Evolutionary conservation across 768 basidiomycete species (phyloP).

Genomic region (Paxillus rubicundulus): DNA sequence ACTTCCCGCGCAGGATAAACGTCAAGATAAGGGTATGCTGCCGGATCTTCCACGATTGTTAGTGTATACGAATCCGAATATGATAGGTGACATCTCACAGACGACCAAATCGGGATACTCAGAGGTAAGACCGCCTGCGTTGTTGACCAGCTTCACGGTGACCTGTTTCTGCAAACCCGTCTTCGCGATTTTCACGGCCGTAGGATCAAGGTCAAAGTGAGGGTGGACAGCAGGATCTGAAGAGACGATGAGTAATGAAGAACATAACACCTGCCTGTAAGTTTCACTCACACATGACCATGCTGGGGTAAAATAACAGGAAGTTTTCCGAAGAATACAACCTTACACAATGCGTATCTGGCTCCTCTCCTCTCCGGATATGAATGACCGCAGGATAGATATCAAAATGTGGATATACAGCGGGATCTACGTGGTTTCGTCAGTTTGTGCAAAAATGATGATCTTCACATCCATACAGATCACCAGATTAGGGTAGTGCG

Average conservation of each 20-base stretch:
- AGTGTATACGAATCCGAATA: neutral
- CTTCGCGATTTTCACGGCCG: conserved; percentile 32
- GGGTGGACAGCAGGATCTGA: conserved; percentile 44
- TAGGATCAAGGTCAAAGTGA: conserved; percentile 40
- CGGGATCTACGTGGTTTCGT: conserved; percentile 30
- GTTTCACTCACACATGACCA: conserved; percentile 17
- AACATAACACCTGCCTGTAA: neutral
- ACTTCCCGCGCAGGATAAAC: conserved; percentile 34
- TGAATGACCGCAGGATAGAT: conserved; percentile 33
- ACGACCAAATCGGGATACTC: conserved; percentile 27
- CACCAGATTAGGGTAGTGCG: conserved; percentile 33
- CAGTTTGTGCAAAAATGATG: conserved; percentile 4
- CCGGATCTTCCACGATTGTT: conserved; percentile 36
- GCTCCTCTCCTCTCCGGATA: neutral
- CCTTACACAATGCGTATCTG: neutral
- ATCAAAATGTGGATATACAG: conserved; percentile 41
- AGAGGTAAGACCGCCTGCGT: conserved; percentile 4
- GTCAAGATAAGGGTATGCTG: conserved; percentile 40
- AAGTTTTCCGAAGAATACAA: neutral
- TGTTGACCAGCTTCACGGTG: conserved; percentile 3
- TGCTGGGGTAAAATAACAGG: conserved; percentile 9
- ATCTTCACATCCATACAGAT: conserved; percentile 30
- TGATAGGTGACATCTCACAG: conserved; percentile 20
- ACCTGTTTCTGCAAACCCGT: conserved; percentile 52
- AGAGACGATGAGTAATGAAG: neutral